phyloP scores from a whole-genome alignment of 2,329 filamentous ascomycete species.

The Fusarium liriodendri region DNA sequence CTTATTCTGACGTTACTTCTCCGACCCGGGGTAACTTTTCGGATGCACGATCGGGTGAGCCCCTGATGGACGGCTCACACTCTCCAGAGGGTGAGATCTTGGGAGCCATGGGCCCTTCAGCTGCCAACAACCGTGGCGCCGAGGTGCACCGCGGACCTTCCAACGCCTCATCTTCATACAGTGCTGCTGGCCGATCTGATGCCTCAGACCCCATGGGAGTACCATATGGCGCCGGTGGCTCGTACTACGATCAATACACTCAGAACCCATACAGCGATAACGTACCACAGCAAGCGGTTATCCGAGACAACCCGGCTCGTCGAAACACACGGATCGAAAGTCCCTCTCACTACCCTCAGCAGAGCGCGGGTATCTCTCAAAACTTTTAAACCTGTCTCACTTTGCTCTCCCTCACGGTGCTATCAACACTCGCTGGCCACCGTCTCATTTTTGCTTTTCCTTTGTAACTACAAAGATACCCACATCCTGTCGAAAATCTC shows the following conservation, averaged over 20 bases:
- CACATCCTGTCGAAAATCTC: constrained; percentile 41
- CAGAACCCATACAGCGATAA: constrained; percentile 66
- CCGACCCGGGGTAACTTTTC: constrained; percentile 72
- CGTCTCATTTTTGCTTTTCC: constrained; percentile 15
- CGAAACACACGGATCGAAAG: constrained; percentile 96
- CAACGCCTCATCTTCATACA: constrained; percentile 97
- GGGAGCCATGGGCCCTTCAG: constrained; percentile 81
- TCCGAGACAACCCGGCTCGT: constrained; percentile 90
- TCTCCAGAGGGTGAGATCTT: constrained; percentile 84
- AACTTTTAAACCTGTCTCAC: constrained; percentile 77
- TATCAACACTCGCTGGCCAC: constrained; percentile 12
- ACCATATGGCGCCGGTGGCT: constrained; percentile 59
- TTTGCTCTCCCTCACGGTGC: background rate
- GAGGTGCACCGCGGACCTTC: constrained; percentile 91
- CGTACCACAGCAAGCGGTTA: constrained; percentile 70
- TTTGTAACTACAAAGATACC: constrained; percentile 43
- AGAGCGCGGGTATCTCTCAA: constrained; percentile 94
- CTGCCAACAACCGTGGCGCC: constrained; percentile 70
- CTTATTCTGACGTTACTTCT: constrained; percentile 80
- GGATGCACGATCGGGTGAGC: constrained; percentile 76
- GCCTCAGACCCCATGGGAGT: constrained; percentile 66
- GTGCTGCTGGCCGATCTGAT: constrained; percentile 80
- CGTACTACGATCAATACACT: constrained; percentile 71
- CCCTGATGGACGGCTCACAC: constrained; percentile 63
- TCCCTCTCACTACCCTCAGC: constrained; percentile 87